A percentile compares a stretch with the other conserved stretches of the same genome.
phyloP scores from a whole-genome alignment of 371 early-diverging fungal species.

The Chytridium lagenaria region DNA sequence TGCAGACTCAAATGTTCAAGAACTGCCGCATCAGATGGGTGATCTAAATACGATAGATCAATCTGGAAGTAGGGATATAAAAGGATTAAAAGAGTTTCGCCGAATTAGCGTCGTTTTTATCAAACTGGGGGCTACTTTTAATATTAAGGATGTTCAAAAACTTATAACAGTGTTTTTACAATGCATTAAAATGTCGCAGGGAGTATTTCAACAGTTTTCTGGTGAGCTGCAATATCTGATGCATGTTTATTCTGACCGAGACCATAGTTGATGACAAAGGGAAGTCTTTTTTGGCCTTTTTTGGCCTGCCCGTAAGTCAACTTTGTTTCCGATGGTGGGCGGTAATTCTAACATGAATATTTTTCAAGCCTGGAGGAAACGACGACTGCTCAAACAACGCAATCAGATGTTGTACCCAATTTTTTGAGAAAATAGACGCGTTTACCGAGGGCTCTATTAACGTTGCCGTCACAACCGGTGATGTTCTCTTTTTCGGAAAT shows the following conservation, averaged over 20 bases:
- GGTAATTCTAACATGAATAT: neutral
- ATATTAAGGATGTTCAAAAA: neutral
- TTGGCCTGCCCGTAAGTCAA: conserved; percentile 11
- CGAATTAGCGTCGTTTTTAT: neutral
- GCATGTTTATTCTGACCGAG: neutral
- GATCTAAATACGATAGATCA: too few species aligned
- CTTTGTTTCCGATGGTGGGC: too few species aligned
- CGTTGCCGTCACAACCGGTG: neutral
- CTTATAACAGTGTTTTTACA: neutral
- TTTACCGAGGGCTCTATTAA: neutral
- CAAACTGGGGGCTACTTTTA: neutral
- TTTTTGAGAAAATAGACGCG: neutral
- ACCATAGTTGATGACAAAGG: conserved; percentile 12
- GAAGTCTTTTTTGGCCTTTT: conserved; percentile 1
- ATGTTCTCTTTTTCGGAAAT: conserved; percentile 12
- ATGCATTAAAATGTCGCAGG: neutral
- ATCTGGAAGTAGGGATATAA: too few species aligned
- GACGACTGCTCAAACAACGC: neutral
- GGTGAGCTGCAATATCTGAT: neutral
- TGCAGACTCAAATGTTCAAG: too few species aligned
- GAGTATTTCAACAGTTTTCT: conserved; percentile 1
- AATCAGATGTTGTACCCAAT: neutral
- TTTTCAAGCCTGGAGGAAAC: neutral
- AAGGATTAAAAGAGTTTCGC: neutral
- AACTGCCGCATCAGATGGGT: too few species aligned